phyloP scores from a whole-genome alignment of 1,284 basidiomycete genomes.

The Cystobasidiaceae sp. region DNA sequence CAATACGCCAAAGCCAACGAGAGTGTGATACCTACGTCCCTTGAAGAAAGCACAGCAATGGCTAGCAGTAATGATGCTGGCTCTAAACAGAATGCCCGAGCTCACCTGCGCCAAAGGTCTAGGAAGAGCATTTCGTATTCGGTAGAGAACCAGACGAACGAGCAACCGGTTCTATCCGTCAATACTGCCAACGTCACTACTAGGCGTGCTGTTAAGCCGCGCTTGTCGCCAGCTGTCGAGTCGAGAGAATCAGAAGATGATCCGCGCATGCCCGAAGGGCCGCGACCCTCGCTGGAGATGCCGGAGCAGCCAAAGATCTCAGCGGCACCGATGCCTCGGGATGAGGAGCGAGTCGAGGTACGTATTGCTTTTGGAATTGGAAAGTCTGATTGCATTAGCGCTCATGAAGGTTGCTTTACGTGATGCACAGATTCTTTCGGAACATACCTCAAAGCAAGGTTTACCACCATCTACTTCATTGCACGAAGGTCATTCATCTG shows the following conservation, averaged over 20 bases:
- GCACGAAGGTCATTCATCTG: too few relatives aligned
- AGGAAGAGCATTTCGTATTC: constrained; percentile 15
- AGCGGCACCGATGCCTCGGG: background rate
- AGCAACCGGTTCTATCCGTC: background rate
- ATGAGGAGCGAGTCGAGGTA: background rate
- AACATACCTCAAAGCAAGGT: too few relatives aligned
- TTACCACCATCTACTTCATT: too few relatives aligned
- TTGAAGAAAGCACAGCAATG: background rate
- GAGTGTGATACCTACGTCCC: background rate
- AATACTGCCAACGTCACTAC: background rate
- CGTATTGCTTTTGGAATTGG: too few relatives aligned
- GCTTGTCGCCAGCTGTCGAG: constrained; percentile 17
- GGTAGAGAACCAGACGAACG: background rate
- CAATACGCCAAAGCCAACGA: background rate
- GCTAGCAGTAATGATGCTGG: background rate
- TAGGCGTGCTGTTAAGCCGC: background rate
- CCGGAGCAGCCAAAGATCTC: too few relatives aligned
- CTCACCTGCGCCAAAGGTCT: constrained; percentile 7
- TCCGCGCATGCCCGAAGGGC: background rate
- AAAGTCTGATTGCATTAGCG: too few relatives aligned
- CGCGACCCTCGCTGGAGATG: background rate
- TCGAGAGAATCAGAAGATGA: constrained; percentile 2
- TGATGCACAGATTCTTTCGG: too few relatives aligned
- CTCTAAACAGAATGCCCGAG: background rate
- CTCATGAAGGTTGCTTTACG: too few relatives aligned